These are phyloP conservation scores for Naumovozyma castellii DNA, from an alignment of 805 yeast species.

Conservation along the genomic window DNA sequence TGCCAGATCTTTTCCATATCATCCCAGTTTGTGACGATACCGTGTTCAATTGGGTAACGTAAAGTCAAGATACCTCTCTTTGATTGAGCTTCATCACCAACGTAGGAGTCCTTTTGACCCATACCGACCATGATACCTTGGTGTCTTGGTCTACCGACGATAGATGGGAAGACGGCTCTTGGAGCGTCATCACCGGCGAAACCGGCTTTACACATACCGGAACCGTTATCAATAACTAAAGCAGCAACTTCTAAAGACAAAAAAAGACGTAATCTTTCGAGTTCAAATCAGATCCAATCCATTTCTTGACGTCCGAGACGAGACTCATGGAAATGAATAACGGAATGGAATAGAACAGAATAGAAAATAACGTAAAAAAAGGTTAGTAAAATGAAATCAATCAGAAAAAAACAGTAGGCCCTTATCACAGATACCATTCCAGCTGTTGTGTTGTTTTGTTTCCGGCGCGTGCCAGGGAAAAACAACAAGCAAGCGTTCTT, in stretches of 20 bases:
- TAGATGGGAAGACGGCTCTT: constrained; percentile 99
- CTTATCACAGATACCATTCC: too few relatives aligned
- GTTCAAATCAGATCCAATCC: neutral
- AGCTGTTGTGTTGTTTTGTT: too few relatives aligned
- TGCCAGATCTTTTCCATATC: constrained; percentile 99
- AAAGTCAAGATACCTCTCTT: constrained; percentile 99
- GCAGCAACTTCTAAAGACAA: constrained; percentile 31
- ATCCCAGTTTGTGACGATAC: constrained; percentile 99
- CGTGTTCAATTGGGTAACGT: constrained; percentile 99
- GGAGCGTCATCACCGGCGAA: constrained; percentile 99
- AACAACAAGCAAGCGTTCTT: too few relatives aligned
- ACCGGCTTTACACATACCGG: constrained; percentile 99
- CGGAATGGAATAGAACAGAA: constrained; percentile 1
- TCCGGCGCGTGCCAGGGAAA: too few relatives aligned
- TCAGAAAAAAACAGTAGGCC: too few relatives aligned
- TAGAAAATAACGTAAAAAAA: neutral
- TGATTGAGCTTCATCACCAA: constrained; percentile 99
- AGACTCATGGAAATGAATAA: constrained; percentile 1
- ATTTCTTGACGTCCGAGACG: constrained; percentile 1
- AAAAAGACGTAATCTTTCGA: too few relatives aligned
- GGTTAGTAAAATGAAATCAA: neutral
- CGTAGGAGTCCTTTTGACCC: constrained; percentile 99
- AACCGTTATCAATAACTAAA: constrained; percentile 95
- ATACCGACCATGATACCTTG: constrained; percentile 99
- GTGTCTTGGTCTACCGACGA: constrained; percentile 99